These are phyloP conservation scores for Perkinsus marinus DNA, from an alignment of 169 alveolate genomes.

Conservation along the genomic window DNA sequence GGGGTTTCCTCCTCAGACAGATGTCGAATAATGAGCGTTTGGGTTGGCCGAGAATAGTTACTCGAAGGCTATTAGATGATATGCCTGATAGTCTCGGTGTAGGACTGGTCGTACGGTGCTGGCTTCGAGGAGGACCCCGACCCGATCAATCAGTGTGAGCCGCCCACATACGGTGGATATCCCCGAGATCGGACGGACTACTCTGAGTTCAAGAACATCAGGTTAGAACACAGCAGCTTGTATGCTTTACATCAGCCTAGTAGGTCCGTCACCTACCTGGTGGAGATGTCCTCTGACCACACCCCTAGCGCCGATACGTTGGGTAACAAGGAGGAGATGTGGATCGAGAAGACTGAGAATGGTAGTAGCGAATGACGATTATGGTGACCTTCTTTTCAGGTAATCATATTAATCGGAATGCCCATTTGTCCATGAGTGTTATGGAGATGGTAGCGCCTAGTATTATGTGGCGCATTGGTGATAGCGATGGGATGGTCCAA, in stretches of 20 bases:
- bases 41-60: too few relatives aligned
- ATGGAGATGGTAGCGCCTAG: neutral
- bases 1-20: too few relatives aligned
- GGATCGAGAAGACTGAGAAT: neutral
- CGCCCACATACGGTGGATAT: slow-evolving; percentile 17
- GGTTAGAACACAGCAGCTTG: neutral
- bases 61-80: too few relatives aligned
- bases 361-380: neutral
- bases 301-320: neutral
- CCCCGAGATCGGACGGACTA: slow-evolving; percentile 1
- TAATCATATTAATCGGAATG: neutral
- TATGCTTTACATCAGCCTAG: neutral
- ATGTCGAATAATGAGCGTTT: too few relatives aligned
- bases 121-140: slow-evolving; percentile 11
- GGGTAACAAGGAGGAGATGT: neutral
- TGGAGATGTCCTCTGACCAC: neutral
- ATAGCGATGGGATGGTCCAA: neutral
- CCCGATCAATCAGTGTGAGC: slow-evolving; percentile 12
- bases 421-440: neutral
- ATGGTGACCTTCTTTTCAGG: neutral
- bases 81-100: neutral
- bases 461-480: neutral
- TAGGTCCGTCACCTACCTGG: neutral
- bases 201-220: neutral
- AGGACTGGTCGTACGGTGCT: slow-evolving; percentile 28